Evolutionary conservation across 805 yeast species (phyloP), one percentile per base, ranked within the genome.

Genomic region (Lipomyces spencermartinsiae): DNA sequence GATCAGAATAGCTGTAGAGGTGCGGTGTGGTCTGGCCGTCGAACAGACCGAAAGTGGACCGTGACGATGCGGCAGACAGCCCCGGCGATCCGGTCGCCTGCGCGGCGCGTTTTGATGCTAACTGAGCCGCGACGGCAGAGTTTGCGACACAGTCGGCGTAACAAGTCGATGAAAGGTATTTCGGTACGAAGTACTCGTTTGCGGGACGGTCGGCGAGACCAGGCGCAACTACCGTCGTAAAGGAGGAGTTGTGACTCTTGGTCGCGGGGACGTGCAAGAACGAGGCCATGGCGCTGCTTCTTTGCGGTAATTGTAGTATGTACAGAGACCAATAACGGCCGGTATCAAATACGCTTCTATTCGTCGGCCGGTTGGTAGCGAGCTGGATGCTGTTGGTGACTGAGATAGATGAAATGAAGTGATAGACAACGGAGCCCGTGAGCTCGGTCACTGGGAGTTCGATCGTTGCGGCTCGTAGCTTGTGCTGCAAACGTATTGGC

Each of bases 101-200:
- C 53, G 58, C 62, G 60, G 55, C 51, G 56, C 31, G 64, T 58
- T 12, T 66, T 60, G 34, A 58, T 3, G 49, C 58, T n/a, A 14
- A 29, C 63, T 39, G 46, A 8, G 39, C 61, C 4, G 49, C n/a
- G 43, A 22, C 49, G 19, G 19, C 56, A 25, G 29, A 62, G 57
- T 35, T 62, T 16, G 58, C 61, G 19, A 57, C 49, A 6, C 37
- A 57, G 19, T 62, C 65, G 22, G 65, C 65, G n/a, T 62, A 62
- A 19, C 65, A 57, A 10, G 65, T 62, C 43, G 33, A 49, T 4
- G 57, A 14, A 8, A 62, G 56, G 37, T 62, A 62, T n/a, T 43
- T 37, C 35, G 65, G 65, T 14, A 62, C 29, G 53, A 58, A 58
- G n/a, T 12, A 31, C 22, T 53, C 49, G n/a, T 43, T n/a, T 43